Percentiles rank a stretch among this genome's conserved stretches.
phyloP scores from a whole-genome alignment of 78 protist species.

The Monocercomonoides exilis region DNA sequence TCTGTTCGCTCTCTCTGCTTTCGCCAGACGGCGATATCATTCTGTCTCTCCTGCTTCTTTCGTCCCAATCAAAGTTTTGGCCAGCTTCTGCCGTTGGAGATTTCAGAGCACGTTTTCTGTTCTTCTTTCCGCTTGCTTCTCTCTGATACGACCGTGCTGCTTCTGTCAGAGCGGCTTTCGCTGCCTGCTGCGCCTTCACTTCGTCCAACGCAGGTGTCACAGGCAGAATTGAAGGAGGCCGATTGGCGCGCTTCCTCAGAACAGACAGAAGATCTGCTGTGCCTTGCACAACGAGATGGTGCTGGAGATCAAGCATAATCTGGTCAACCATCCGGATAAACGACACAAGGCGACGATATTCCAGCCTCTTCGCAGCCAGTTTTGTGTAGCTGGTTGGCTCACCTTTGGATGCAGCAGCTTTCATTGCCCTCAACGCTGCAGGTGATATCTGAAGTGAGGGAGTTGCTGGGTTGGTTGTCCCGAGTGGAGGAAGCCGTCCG shows the following conservation, averaged over 20 bases:
- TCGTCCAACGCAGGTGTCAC: not conserved
- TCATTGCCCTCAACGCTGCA: no score
- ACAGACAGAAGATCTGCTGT: not conserved
- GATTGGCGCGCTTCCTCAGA: not conserved
- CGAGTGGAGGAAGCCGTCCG: no score
- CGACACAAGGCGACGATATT: not conserved
- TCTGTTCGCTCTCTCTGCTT: no score
- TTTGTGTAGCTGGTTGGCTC: not conserved
- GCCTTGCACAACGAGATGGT: not conserved
- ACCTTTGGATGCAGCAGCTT: no score
- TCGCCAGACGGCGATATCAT: no score
- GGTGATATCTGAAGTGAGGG: no score
- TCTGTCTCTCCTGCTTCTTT: no score
- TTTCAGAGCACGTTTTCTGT: not conserved
- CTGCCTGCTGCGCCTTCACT: not conserved
- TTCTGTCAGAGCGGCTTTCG: not conserved
- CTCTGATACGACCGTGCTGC: no score
- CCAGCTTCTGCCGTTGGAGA: not conserved
- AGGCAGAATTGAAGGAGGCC: not conserved
- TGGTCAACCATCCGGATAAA: slow-evolving; percentile 35
- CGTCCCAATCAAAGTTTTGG: no score
- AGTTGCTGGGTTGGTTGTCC: no score
- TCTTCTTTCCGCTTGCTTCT: not conserved
- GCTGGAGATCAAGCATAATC: slow-evolving; percentile 24
- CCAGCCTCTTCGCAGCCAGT: not conserved